These are phyloP conservation scores for Avena eriantha DNA, from an alignment of 176 grass and related monocot species.

Conservation along the genomic window DNA sequence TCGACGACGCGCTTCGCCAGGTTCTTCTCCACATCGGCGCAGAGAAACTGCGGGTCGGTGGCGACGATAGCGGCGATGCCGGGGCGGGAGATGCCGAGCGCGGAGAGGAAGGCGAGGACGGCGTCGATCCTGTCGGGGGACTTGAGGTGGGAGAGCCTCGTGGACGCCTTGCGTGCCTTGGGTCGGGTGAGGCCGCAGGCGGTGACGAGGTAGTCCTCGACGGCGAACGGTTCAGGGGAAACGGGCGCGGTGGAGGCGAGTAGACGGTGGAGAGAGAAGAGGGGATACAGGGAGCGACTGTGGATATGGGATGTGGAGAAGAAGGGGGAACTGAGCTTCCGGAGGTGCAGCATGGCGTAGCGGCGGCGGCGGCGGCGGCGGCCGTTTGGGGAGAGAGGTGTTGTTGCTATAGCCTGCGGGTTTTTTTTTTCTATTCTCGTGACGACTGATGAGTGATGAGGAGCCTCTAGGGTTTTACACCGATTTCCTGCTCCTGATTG, in stretches of 20 bases:
- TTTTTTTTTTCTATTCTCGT: too few species aligned
- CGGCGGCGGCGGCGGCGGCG: too few species aligned
- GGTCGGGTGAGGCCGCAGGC: not conserved
- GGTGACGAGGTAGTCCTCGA: slow-evolving; percentile 12
- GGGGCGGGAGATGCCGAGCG: slow-evolving; percentile 1
- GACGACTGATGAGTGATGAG: too few species aligned
- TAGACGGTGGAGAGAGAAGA: not conserved
- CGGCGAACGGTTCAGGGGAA: not conserved
- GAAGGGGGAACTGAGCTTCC: not conserved
- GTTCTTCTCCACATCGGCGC: slow-evolving; percentile 2
- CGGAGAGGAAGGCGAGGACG: not conserved
- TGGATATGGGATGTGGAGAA: not conserved
- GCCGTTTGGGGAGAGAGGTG: too few species aligned
- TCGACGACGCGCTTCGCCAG: not conserved
- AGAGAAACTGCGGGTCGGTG: not conserved
- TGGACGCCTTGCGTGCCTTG: not conserved
- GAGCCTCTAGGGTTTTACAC: too few species aligned
- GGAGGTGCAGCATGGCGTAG: too few species aligned
- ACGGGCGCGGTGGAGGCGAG: not conserved
- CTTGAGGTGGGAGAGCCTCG: slow-evolving; percentile 1
- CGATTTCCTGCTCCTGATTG: too few species aligned
- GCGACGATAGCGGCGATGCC: not conserved
- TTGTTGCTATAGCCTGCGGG: too few species aligned
- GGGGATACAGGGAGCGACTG: not conserved
- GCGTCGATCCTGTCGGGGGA: not conserved